Conservation (phyloP, 208 protist species). For the Porcisia deanei region DNA sequence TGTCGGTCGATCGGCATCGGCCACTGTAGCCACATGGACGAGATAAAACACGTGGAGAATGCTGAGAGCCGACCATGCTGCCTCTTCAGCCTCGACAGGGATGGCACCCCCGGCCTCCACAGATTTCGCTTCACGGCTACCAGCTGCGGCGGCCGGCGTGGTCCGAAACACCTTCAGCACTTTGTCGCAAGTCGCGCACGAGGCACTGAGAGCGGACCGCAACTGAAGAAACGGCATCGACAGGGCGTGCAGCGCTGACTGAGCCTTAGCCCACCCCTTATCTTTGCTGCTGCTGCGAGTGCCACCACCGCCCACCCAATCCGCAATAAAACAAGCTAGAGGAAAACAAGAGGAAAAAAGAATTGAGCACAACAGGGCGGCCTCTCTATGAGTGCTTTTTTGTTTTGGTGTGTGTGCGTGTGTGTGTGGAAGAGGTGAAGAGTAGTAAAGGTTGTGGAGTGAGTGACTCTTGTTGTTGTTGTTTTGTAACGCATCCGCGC, state of each 20-base stretch:
- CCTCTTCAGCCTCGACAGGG: background rate
- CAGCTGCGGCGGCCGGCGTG: background rate
- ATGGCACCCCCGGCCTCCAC: background rate
- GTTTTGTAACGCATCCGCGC: too few species aligned
- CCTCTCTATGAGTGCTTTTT: background rate
- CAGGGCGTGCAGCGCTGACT: background rate
- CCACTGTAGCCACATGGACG: background rate
- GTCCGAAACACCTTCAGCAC: background rate
- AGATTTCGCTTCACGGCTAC: background rate
- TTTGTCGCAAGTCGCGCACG: background rate
- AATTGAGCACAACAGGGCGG: background rate
- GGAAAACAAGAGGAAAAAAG: background rate
- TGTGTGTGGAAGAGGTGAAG: background rate
- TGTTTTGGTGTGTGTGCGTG: background rate
- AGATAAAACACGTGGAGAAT: conserved; percentile 9
- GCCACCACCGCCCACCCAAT: background rate
- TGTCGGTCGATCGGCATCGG: background rate
- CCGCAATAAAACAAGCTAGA: background rate
- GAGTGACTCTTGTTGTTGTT: too few species aligned
- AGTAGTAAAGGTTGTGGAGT: too few species aligned
- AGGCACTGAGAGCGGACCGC: background rate
- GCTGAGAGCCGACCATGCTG: background rate
- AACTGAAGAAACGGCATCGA: conserved; percentile 4
- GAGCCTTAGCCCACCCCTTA: background rate
- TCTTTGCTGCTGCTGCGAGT: background rate